Base-by-base conservation (phyloP, 495 filamentous ascomycete species). In the Cercophora samala region DNA sequence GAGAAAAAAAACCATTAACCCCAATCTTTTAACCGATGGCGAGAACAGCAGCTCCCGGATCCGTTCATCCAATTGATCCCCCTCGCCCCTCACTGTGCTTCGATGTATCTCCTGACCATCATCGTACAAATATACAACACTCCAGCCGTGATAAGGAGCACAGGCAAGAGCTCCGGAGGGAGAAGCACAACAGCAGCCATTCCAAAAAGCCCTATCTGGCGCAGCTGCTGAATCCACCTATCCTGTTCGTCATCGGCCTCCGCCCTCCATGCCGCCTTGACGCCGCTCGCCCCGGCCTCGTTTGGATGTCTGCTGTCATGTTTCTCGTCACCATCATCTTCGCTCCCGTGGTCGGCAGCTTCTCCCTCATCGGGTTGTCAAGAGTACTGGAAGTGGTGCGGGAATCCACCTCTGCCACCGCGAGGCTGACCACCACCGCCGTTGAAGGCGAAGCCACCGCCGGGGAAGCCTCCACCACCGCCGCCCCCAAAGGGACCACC, bases 351-450 rank as follows among this genome's bases (percentile, higher is more conserved):
- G 22, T 70, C 56, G 21, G 63, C 65, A 21, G 58, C 63, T 52
- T 73, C 67, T 65, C 73, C 75, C 52, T 73, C 64, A 52, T 76
- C 66, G 74, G 81, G 71, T 80, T 82, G 81, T 83, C 81, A 83
- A 66, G 74, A 75, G 69, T 76, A 82, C 58, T 81, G 78, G 77
- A 82, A 84, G n/a, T 77, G 74, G 37, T 74, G 65, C 22, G 73
- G 73, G 69, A 72, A 78, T 22, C 78, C 75, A 15, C 78, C 79
- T 4, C 75, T 62, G 51, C 80, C 73, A 23, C 73, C 58, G 56
- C 75, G 75, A 46, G 37, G 37, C 63, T 70, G 73, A 62, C 74
- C 72, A 11, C 65, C 74, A 52, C 74, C 74, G 18, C 70, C 73
- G 53, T 74, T 70, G 32, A 73, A 72, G 32, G 69, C 70, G 65